These are phyloP conservation scores for Raffaelea albimanens DNA, from an alignment of 2,329 filamentous ascomycete species.

Conservation along the genomic window DNA sequence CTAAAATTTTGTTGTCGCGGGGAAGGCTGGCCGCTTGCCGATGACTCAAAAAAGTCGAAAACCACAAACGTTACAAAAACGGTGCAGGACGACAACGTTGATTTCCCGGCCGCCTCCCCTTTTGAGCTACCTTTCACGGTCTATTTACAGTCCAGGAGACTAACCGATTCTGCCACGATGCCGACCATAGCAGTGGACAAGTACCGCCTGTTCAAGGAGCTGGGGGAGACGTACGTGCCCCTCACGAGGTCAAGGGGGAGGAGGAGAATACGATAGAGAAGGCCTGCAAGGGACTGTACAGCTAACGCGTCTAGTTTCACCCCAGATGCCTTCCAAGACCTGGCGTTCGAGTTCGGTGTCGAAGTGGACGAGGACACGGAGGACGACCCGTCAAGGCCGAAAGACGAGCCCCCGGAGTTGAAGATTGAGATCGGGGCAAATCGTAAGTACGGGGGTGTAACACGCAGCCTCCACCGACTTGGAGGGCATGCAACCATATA, in stretches of 20 bases:
- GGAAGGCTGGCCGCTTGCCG: not conserved
- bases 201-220: constrained; percentile 84
- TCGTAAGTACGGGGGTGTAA: too few relatives aligned
- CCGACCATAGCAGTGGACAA: constrained; percentile 97
- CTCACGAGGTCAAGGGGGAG: constrained; percentile 2
- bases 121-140: too few relatives aligned
- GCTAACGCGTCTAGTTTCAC: constrained; percentile 53
- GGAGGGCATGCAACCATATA: too few relatives aligned
- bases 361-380: constrained; percentile 95
- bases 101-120: too few relatives aligned
- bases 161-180: constrained; percentile 22
- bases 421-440: constrained; percentile 99
- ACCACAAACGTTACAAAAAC: too few relatives aligned
- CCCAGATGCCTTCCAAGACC: constrained; percentile 87
- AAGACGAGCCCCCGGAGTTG: constrained; percentile 81
- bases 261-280: not conserved
- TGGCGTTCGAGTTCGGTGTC: constrained; percentile 98
- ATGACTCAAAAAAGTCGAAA: too few relatives aligned
- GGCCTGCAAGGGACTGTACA: too few relatives aligned
- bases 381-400: constrained; percentile 58
- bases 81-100: too few relatives aligned
- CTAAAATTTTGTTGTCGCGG: constrained; percentile 1
- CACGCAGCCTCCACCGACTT: too few relatives aligned
- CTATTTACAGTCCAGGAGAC: too few relatives aligned
- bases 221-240: constrained; percentile 66